Conservation (phyloP, 371 early-diverging fungal genomes). For the Mortierella sp. region DNA sequence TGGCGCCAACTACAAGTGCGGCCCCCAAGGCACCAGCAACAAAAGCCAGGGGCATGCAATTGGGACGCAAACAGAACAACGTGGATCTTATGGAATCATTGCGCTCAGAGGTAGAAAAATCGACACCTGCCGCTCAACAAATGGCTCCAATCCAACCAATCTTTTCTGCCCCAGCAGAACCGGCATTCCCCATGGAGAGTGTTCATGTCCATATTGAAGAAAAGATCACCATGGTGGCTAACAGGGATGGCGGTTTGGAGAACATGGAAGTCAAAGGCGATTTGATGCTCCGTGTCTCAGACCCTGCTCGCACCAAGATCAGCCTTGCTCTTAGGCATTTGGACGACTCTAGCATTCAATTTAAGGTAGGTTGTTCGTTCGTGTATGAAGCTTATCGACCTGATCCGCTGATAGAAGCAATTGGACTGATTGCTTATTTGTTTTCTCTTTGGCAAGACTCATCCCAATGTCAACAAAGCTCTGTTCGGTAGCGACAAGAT, state of each 20-base stretch:
- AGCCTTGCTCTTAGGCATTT: constrained; percentile 64
- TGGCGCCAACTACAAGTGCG: constrained; percentile 32
- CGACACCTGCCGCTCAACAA: constrained; percentile 53
- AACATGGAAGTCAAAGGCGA: constrained; percentile 94
- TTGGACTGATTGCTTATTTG: too few species aligned
- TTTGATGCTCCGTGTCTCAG: constrained; percentile 79
- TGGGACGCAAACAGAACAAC: constrained; percentile 88
- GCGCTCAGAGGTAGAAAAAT: constrained; percentile 74
- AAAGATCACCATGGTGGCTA: constrained; percentile 82
- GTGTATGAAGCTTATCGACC: too few species aligned
- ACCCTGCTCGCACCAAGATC: constrained; percentile 67
- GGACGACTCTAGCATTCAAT: constrained; percentile 75
- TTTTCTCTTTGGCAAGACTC: constrained; percentile 78
- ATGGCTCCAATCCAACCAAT: constrained; percentile 32
- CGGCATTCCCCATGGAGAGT: constrained; percentile 56
- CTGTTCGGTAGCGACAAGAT: constrained; percentile 75
- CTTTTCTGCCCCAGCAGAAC: constrained; percentile 28
- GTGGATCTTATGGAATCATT: constrained; percentile 86
- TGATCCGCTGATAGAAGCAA: too few species aligned
- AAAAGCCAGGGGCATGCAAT: constrained; percentile 90
- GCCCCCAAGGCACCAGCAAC: constrained; percentile 59
- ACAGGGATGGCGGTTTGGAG: constrained; percentile 92
- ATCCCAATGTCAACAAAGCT: constrained; percentile 97
- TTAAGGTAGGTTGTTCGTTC: constrained; percentile 65
- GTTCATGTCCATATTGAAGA: constrained; percentile 92